phyloP scores from a whole-genome alignment of 129 eudicot genomes.

The Oenanthe sinensis region DNA sequence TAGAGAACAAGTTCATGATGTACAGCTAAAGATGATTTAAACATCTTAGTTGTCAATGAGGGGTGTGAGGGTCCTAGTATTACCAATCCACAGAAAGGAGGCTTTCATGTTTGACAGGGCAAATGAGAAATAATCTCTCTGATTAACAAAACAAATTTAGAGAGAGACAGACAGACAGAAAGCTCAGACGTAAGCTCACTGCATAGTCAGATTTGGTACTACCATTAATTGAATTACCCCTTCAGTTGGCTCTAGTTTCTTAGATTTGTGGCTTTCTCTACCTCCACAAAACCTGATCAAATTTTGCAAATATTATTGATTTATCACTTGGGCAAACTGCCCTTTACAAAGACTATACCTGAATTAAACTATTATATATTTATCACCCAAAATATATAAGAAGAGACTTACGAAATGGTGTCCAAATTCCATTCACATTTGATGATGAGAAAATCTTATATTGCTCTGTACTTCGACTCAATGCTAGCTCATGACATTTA shows the following conservation, averaged over 20 bases:
- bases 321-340: background rate
- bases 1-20: background rate
- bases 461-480: background rate
- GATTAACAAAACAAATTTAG: background rate
- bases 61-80: background rate
- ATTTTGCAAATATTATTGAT: background rate
- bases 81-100: background rate
- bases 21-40: background rate
- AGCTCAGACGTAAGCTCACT: background rate
- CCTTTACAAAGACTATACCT: background rate
- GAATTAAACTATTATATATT: background rate
- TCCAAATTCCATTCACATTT: background rate
- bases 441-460: background rate
- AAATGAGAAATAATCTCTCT: background rate
- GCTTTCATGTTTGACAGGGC: background rate
- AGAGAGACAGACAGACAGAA: background rate
- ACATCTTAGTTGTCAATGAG: background rate
- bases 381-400: background rate
- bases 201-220: background rate
- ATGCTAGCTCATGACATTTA: background rate
- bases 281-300: background rate
- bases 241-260: background rate
- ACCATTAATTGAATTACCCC: background rate
- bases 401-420: background rate
- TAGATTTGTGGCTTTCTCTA: background rate